A percentile compares a stretch with the other conserved stretches of the same genome.
Conservation (phyloP, 192 early-diverging fungal species). For the Spinellus fusiger region DNA sequence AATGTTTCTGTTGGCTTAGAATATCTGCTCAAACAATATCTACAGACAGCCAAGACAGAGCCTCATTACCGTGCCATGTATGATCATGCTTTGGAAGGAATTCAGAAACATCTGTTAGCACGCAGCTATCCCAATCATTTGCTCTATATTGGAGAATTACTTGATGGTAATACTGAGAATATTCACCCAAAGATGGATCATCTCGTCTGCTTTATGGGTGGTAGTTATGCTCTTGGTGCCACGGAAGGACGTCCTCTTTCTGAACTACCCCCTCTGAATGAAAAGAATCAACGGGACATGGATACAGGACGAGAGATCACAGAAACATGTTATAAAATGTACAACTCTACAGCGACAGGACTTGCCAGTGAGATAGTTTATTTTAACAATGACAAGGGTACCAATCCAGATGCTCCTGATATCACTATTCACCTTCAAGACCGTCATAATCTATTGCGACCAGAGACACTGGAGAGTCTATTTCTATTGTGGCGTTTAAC, state of each 20-base stretch:
- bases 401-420: conserved; percentile 40
- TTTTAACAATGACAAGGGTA: conserved; percentile 38
- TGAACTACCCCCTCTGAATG: conserved; percentile 30
- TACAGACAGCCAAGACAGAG: conserved; percentile 62
- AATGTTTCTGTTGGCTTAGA: conserved; percentile 38
- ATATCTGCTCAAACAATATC: conserved; percentile 87
- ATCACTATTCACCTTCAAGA: conserved; percentile 60
- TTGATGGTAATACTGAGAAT: conserved; percentile 9
- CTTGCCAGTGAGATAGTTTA: conserved; percentile 85
- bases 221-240: conserved; percentile 72
- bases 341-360: conserved; percentile 69
- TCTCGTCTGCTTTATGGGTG: conserved; percentile 88
- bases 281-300: conserved; percentile 56
- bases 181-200: conserved; percentile 82
- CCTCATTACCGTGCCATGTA: conserved; percentile 62
- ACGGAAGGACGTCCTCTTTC: conserved; percentile 50
- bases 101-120: conserved; percentile 59
- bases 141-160: conserved; percentile 63
- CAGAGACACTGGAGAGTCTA: conserved; percentile 86
- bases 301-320: conserved; percentile 72
- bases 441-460: conserved; percentile 76
- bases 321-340: conserved; percentile 75
- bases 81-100: conserved; percentile 51
- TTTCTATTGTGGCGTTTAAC: conserved; percentile 85
- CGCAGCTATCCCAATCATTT: conserved; percentile 50